These are phyloP conservation scores for Chaetothyriales sp. DNA, from an alignment of 2,329 filamentous ascomycete species.

Conservation along the genomic window DNA sequence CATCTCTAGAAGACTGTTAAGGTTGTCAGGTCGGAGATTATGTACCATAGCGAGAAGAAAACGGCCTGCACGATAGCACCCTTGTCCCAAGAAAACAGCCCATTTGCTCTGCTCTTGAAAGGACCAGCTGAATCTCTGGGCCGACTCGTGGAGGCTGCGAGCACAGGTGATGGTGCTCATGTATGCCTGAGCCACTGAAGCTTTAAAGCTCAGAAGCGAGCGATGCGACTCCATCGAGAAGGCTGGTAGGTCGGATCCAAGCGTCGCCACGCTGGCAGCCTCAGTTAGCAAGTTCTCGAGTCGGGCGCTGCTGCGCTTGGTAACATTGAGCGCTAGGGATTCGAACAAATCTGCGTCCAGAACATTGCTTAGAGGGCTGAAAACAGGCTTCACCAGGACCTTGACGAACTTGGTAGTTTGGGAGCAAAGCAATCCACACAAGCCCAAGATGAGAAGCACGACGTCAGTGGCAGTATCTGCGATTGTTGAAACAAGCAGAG, in stretches of 20 bases:
- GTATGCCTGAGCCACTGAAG: slow-evolving; percentile 21
- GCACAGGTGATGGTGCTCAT: background rate
- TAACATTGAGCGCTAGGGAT: slow-evolving; percentile 9
- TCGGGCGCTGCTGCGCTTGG: slow-evolving; percentile 12
- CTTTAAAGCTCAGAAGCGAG: slow-evolving; percentile 31
- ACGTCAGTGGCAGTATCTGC: slow-evolving; percentile 68
- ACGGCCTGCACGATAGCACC: background rate
- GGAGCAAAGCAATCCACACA: slow-evolving; percentile 37
- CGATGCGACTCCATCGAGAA: slow-evolving; percentile 65
- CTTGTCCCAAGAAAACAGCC: background rate
- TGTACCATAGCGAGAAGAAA: background rate
- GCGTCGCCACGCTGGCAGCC: slow-evolving; percentile 4
- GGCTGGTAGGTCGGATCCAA: slow-evolving; percentile 50
- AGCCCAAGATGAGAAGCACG: slow-evolving; percentile 12
- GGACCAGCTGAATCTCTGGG: no score
- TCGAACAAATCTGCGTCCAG: slow-evolving; percentile 9
- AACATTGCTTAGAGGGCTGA: slow-evolving; percentile 6
- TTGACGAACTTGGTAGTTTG: slow-evolving; percentile 21
- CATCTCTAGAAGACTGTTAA: background rate
- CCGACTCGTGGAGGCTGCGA: background rate
- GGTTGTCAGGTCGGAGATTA: background rate
- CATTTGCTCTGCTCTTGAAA: background rate
- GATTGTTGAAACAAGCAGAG: slow-evolving; percentile 55
- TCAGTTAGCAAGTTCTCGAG: slow-evolving; percentile 13
- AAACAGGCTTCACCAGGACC: slow-evolving; percentile 13